Evolutionary conservation across 768 basidiomycete genomes (phyloP), one percentile per base, ranked within the genome.

Genomic region (Mycena epipterygia): DNA sequence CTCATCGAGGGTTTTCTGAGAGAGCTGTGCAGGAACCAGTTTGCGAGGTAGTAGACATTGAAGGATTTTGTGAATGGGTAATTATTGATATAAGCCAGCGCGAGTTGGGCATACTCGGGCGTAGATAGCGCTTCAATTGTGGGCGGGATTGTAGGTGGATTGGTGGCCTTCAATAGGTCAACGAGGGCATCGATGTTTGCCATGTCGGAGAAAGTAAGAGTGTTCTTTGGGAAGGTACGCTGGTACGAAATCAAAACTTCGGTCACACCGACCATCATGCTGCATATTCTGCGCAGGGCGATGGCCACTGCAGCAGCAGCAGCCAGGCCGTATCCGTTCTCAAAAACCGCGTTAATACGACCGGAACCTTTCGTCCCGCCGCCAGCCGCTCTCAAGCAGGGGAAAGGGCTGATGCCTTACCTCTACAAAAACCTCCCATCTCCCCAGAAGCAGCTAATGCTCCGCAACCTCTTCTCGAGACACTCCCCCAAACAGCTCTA

Each of bases 391-490:
- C 85, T 93, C 23, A 85, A 83, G 25, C 75, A 86, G 68, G n/a
- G 95, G 79, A 93, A 90, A 81, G 93, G 93, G 46, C 85, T 96
- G 61, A 94, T 96, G 92, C 82, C 88, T 35, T 88, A 93, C 80
- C 84, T 96, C 66, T 86, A 85, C 61, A 87, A 90, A 78, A 88
- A 87, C 14, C 86, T 93, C 9, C 89, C 88, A 35, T 86, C 89
- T 41, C 89, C 89, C 29, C 89, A 91, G n/a, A 94, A 96, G 78
- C 88, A 90, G 75, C 81, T 83, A 48, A 87, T 94, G 80, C 87
- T 96, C 67, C 79, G 81, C 46, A 88, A 87, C 52, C 83, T 93
- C 64, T 98, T 98, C 82, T 89, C 90, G 41, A 85, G 91, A 57
- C 85, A 88, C 44, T 92, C 93, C 59, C 88, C 89, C 1, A 84